A percentile compares a stretch with the other conserved stretches of the same genome.
phyloP scores from a whole-genome alignment of 371 early-diverging fungal species.

The Mucor racemosus region DNA sequence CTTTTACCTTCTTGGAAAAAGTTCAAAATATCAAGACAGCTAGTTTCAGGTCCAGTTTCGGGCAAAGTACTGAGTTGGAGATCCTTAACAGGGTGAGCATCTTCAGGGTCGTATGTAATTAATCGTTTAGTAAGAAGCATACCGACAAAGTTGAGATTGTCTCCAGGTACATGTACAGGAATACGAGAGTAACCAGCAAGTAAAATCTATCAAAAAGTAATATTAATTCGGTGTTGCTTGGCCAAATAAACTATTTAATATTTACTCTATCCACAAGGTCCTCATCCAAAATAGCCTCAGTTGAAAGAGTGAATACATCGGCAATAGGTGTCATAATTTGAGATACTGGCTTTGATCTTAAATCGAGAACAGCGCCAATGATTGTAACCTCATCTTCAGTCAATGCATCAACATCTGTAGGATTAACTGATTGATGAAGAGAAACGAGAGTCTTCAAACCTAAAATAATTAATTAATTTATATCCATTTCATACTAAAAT shows the following conservation, averaged over 20 bases:
- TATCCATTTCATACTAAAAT: neutral
- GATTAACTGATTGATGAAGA: slow-evolving; percentile 76
- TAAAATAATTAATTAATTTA: neutral
- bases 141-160: slow-evolving; percentile 81
- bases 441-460: slow-evolving; percentile 90
- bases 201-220: slow-evolving; percentile 30
- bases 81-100: slow-evolving; percentile 69
- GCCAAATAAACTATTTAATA: too few relatives aligned
- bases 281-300: slow-evolving; percentile 71
- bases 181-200: slow-evolving; percentile 89
- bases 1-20: slow-evolving; percentile 92
- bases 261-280: slow-evolving; percentile 69
- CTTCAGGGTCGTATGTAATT: slow-evolving; percentile 85
- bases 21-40: slow-evolving; percentile 90
- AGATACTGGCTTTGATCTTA: slow-evolving; percentile 85
- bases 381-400: slow-evolving; percentile 94
- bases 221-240: neutral
- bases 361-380: slow-evolving; percentile 89
- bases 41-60: slow-evolving; percentile 72
- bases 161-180: slow-evolving; percentile 74
- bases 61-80: slow-evolving; percentile 78
- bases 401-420: slow-evolving; percentile 75
- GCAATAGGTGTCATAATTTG: slow-evolving; percentile 89
- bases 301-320: slow-evolving; percentile 84
- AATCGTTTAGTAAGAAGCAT: slow-evolving; percentile 92